Conservation (phyloP, 2,329 filamentous ascomycete species). For the Didymella pomorum region DNA sequence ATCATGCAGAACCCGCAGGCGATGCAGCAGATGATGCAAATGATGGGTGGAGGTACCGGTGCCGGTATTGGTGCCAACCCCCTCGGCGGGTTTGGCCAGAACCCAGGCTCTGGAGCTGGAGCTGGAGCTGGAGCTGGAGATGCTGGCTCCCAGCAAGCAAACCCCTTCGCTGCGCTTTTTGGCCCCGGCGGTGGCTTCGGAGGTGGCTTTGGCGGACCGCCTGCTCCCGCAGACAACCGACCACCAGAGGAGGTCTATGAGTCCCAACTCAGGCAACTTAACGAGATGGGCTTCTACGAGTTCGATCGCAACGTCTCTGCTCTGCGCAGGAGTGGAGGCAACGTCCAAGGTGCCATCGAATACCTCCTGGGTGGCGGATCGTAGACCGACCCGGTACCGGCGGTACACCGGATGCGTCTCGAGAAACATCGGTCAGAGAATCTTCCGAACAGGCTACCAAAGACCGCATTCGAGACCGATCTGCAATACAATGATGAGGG, state of each 20-base stretch:
- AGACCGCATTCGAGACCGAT: not conserved
- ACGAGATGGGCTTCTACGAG: conserved; percentile 99
- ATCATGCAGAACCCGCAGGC: conserved; percentile 67
- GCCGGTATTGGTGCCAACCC: conserved; percentile 44
- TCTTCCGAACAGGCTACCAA: not conserved
- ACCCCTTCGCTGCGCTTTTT: conserved; percentile 55
- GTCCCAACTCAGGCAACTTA: conserved; percentile 87
- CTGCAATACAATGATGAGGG: not conserved
- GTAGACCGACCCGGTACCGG: conserved; percentile 26
- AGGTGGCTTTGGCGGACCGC: conserved; percentile 47
- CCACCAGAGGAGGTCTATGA: conserved; percentile 95
- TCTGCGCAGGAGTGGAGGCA: conserved; percentile 86
- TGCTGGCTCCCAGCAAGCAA: conserved; percentile 29
- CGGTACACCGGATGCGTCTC: conserved; percentile 13
- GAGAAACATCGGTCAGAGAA: not conserved
- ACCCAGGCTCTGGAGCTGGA: conserved; percentile 49
- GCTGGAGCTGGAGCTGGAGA: conserved; percentile 44
- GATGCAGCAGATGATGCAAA: conserved; percentile 61
- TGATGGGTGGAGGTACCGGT: conserved; percentile 62
- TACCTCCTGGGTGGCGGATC: conserved; percentile 61
- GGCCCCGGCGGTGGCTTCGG: conserved; percentile 55
- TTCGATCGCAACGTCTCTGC: conserved; percentile 94
- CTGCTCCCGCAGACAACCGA: conserved; percentile 75
- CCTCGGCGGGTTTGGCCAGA: conserved; percentile 58
- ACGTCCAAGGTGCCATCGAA: conserved; percentile 90